Conservation (phyloP, 768 basidiomycete species). For the Hemileccinum rubropunctum region DNA sequence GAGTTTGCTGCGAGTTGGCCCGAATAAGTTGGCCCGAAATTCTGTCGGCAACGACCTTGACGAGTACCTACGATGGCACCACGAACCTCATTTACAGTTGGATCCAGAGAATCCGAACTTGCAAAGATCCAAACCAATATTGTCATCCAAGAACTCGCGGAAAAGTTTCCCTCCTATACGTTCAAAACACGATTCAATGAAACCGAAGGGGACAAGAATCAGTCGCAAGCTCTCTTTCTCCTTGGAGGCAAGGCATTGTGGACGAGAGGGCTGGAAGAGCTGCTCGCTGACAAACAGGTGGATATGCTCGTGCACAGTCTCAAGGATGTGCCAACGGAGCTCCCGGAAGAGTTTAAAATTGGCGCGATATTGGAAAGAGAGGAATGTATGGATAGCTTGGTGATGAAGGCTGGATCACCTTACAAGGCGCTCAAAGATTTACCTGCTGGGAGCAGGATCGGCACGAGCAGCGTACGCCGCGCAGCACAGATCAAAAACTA, state of each 20-base stretch:
- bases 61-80: constrained; percentile 10
- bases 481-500: constrained; percentile 84
- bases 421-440: constrained; percentile 80
- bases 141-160: constrained; percentile 63
- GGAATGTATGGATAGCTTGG: constrained; percentile 84
- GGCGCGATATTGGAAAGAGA: constrained; percentile 85
- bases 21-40: no score
- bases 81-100: constrained; percentile 62
- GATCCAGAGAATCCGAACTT: constrained; percentile 84
- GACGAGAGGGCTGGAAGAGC: constrained; percentile 95
- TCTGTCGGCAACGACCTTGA: no score
- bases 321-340: constrained; percentile 89
- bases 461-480: constrained; percentile 90
- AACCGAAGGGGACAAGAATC: constrained; percentile 85
- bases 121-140: constrained; percentile 88
- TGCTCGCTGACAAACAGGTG: constrained; percentile 64
- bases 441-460: constrained; percentile 87
- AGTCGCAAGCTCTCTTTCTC: constrained; percentile 83
- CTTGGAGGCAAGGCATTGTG: constrained; percentile 91
- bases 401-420: constrained; percentile 69
- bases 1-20: no score
- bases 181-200: constrained; percentile 63
- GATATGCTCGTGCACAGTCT: constrained; percentile 92
- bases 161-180: constrained; percentile 47
- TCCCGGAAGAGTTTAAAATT: constrained; percentile 83